Evolutionary conservation across 2,329 filamentous ascomycete genomes (phyloP), one percentile per base, ranked within the genome.

Genomic region (Trichoderma sp.): DNA sequence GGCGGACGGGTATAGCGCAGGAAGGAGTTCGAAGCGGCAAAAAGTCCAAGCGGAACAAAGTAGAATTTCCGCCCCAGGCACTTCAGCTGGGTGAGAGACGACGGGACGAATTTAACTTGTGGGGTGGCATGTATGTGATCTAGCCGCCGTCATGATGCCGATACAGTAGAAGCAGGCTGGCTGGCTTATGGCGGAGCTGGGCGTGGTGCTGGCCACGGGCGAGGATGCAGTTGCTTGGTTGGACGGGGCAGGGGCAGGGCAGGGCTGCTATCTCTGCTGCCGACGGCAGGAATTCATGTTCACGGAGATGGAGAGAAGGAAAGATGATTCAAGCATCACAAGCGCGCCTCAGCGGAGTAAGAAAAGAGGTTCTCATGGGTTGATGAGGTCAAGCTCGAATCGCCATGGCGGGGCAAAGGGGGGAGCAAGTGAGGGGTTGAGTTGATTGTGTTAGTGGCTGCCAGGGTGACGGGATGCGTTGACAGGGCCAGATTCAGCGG

Each of bases 371-470:
- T 57, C 26, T 32, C 30, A 53, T 32, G n/a, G 57, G 30, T 36
- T 36, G 61, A 67, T 71, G 70, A 71, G 70, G 70, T 71, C 70
- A 56, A 71, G 26, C 32, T 34, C 56, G 28, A 67, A 53, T 61
- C 32, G 70, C 43, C 61, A n/a, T 71, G 63, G 70, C 70, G 70
- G 70, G 70, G 62, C 56, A 32, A 66, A 47, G 8, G 43, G 43
- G 43, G 43, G 43, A 47, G 70, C n/a, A 56, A 61, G 18, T 71
- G 69, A 71, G 70, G 70, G 70, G 62, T 71, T 47, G 51, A 36
- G 39, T 47, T 18, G 21, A 28, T 28, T 15, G 21, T 34, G 36
- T 26, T 56, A 57, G 58, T 63, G 58, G 47, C 14, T 28, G 30
- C 32, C 28, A 67, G 39, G 39, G 39, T 6, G 28, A 15, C 12